Percentiles rank a stretch among this genome's conserved stretches.
Conservation (phyloP, 179 eudicot genomes). For the Corrigiola litoralis region DNA sequence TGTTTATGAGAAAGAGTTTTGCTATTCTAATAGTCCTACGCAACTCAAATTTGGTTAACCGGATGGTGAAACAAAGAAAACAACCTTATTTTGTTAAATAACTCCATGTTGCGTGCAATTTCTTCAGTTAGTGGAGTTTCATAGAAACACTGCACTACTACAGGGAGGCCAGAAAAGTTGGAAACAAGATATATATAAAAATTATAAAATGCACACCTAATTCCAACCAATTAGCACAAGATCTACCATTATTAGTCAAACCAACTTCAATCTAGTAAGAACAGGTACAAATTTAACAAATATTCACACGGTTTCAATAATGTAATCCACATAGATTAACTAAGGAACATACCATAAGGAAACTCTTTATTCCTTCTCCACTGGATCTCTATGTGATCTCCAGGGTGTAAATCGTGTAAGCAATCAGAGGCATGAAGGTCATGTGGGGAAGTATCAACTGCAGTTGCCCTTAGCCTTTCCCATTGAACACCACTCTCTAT, state of each 20-base stretch:
- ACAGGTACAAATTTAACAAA: constrained; percentile 12
- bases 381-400: constrained; percentile 94
- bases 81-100: too few species aligned
- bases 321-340: not conserved
- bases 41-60: too few species aligned
- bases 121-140: too few species aligned
- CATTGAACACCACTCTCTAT: constrained; percentile 70
- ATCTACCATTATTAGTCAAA: constrained; percentile 14
- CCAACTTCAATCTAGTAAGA: constrained; percentile 19
- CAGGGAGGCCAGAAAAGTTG: too few species aligned
- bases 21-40: too few species aligned
- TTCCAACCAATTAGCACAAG: constrained; percentile 10
- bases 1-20: too few species aligned
- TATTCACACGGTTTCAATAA: constrained; percentile 6
- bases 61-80: too few species aligned
- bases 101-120: too few species aligned
- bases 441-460: constrained; percentile 69
- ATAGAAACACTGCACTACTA: too few species aligned
- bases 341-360: constrained; percentile 68
- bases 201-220: not conserved
- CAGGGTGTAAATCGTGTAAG: constrained; percentile 66
- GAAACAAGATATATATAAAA: too few species aligned
- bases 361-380: constrained; percentile 98
- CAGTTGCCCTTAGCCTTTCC: constrained; percentile 84
- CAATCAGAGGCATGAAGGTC: constrained; percentile 79